Percentiles rank a stretch among this genome's conserved stretches.
Conservation (phyloP, 345 rosid genomes). For the Nasturtium officinale region DNA sequence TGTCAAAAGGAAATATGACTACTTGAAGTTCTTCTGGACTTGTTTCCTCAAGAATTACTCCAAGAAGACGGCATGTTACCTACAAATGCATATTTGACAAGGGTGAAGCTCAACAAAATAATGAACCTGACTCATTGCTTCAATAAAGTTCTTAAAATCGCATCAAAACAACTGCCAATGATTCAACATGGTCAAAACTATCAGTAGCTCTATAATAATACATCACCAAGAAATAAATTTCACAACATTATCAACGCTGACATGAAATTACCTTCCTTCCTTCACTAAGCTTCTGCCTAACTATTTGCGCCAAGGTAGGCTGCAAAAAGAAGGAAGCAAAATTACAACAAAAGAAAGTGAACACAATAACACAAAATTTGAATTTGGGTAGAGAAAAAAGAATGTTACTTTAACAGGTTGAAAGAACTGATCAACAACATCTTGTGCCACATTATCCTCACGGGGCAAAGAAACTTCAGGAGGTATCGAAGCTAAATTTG, state of each 20-base stretch:
- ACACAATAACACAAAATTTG: neutral
- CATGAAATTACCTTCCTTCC: slow-evolving; percentile 72
- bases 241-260: slow-evolving; percentile 13
- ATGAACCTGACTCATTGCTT: neutral
- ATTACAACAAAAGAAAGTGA: slow-evolving; percentile 1
- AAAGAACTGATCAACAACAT: slow-evolving; percentile 76
- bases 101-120: neutral
- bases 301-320: slow-evolving; percentile 84
- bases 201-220: neutral
- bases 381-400: neutral
- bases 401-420: slow-evolving; percentile 72
- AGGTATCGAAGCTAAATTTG: slow-evolving; percentile 47
- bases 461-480: slow-evolving; percentile 53
- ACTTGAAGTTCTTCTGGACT: slow-evolving; percentile 91
- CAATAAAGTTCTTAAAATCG: neutral
- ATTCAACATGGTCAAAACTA: neutral
- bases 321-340: slow-evolving; percentile 33
- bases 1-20: slow-evolving; percentile 19
- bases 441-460: slow-evolving; percentile 67
- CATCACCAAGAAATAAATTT: neutral
- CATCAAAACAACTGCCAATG: neutral
- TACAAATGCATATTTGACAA: slow-evolving; percentile 37
- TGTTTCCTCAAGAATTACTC: slow-evolving; percentile 87
- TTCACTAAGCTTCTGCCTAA: slow-evolving; percentile 85
- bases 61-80: slow-evolving; percentile 94